These are phyloP conservation scores for Fusarium protoensiforme DNA, from an alignment of 2,329 filamentous ascomycete species.

Conservation along the genomic window DNA sequence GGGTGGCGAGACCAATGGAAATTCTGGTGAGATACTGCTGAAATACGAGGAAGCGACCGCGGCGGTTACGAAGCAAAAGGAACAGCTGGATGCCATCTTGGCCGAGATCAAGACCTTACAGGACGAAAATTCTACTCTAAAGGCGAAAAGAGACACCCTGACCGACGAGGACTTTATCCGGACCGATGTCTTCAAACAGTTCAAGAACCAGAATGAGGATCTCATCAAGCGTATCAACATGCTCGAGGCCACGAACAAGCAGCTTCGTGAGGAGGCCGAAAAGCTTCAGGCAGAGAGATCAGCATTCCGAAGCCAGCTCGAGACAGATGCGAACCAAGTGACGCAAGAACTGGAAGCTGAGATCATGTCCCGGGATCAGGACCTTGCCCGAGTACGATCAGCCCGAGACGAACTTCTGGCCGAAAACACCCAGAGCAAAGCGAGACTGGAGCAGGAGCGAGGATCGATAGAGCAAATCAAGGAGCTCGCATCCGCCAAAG, in stretches of 20 bases:
- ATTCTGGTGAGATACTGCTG: constrained; percentile 75
- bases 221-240: constrained; percentile 92
- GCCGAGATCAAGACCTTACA: constrained; percentile 79
- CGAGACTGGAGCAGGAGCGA: constrained; percentile 80
- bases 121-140: constrained; percentile 83
- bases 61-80: constrained; percentile 83
- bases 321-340: constrained; percentile 79
- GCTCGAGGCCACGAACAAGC: constrained; percentile 87
- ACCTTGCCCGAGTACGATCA: constrained; percentile 86
- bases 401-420: constrained; percentile 86
- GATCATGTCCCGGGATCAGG: constrained; percentile 82
- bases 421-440: constrained; percentile 83
- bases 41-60: constrained; percentile 83
- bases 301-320: constrained; percentile 81
- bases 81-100: constrained; percentile 84
- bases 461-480: constrained; percentile 77
- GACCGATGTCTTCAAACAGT: constrained; percentile 91
- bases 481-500: constrained; percentile 82
- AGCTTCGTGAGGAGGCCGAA: constrained; percentile 85
- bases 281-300: constrained; percentile 88
- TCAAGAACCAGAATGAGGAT: constrained; percentile 92
- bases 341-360: constrained; percentile 85
- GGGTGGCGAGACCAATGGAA: constrained; percentile 63
- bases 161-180: constrained; percentile 94
- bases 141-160: constrained; percentile 73